These are phyloP conservation scores for Lablab purpureus DNA, from an alignment of 306 rosid genomes.

Conservation along the genomic window DNA sequence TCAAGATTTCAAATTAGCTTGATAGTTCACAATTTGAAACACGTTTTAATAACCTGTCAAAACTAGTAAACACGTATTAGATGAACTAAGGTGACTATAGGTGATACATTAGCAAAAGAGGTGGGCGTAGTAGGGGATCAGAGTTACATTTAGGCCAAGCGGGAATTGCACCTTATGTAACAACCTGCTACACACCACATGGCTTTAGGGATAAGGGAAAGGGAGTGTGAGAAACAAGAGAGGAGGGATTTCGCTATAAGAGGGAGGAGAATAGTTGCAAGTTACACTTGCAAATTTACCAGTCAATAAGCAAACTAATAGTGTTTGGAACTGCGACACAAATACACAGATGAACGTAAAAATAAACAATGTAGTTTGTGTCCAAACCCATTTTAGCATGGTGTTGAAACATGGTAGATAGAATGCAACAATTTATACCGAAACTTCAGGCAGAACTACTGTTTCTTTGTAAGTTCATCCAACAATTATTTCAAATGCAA, in stretches of 20 bases:
- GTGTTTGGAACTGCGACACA: background rate
- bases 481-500: slow-evolving; percentile 29
- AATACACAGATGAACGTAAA: background rate
- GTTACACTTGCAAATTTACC: background rate
- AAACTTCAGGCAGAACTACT: slow-evolving; percentile 26
- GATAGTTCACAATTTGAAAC: background rate
- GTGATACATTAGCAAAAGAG: background rate
- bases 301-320: slow-evolving; percentile 11
- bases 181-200: background rate
- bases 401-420: background rate
- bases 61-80: background rate
- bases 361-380: background rate
- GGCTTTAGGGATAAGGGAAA: background rate
- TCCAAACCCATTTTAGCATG: background rate
- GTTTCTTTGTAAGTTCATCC: slow-evolving; percentile 4
- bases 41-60: background rate
- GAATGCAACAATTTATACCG: slow-evolving; percentile 29
- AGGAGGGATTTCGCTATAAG: background rate
- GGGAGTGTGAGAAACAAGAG: background rate
- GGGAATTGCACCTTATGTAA: background rate
- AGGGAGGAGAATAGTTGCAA: background rate
- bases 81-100: background rate
- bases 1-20: slow-evolving; percentile 7
- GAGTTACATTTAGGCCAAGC: background rate
- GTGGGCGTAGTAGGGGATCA: background rate